A percentile compares a stretch with the other conserved stretches of the same genome.
Evolutionary conservation across 75 land plant species (phyloP).

Genomic region (Chamaecyparis obtusa): DNA sequence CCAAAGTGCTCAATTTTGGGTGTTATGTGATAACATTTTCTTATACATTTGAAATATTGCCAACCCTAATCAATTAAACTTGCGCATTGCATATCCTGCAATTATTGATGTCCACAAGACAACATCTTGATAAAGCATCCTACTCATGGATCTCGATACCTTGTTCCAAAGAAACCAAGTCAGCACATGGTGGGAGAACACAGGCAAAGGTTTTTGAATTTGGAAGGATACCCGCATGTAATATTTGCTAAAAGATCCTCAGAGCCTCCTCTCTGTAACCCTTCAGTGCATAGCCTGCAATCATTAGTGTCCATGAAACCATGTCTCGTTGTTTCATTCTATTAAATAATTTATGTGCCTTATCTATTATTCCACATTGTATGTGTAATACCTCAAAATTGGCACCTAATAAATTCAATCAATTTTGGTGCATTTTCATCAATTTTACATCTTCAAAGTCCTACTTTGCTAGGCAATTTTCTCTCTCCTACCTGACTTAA

Average conservation of each 20-base stretch:
- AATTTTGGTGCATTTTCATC: too few relatives aligned
- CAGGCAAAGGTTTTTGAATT: background rate
- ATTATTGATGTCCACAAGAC: conserved; percentile 20
- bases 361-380: conserved; percentile 10
- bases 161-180: background rate
- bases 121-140: conserved; percentile 7
- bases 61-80: background rate
- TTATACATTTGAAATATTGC: background rate
- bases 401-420: too few relatives aligned
- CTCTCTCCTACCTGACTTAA: too few relatives aligned
- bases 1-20: background rate
- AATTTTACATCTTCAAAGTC: too few relatives aligned
- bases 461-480: too few relatives aligned
- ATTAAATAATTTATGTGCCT: conserved; percentile 28
- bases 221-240: background rate
- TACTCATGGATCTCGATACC: conserved; percentile 14
- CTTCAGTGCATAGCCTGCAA: conserved; percentile 6
- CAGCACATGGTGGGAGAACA: conserved; percentile 13
- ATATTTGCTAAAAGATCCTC: conserved; percentile 13
- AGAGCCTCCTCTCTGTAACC: conserved; percentile 9
- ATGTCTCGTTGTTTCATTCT: conserved; percentile 7
- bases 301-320: conserved; percentile 10
- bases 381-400: too few relatives aligned
- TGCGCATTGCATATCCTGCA: conserved; percentile 32
- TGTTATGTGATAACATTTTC: background rate